These are phyloP conservation scores for Globisporangium acanthophoron DNA, from an alignment of 352 stramenopile genomes.

Conservation along the genomic window DNA sequence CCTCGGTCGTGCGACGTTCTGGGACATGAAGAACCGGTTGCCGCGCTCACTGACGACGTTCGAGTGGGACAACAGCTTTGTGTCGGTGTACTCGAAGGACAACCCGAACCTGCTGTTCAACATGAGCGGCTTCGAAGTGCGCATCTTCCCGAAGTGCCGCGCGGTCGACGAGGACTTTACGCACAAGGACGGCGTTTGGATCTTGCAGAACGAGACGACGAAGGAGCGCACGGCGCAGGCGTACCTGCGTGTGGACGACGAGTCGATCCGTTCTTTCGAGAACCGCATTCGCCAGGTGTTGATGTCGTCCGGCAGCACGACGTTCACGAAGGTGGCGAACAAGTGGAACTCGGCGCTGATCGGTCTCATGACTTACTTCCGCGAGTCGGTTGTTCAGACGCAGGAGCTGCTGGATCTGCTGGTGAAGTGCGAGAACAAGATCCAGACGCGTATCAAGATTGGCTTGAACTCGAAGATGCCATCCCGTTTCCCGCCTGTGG, in stretches of 20 bases:
- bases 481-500: constrained; percentile 97
- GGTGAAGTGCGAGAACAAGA: constrained; percentile 99
- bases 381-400: constrained; percentile 99
- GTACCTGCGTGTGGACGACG: constrained; percentile 95
- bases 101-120: constrained; percentile 99
- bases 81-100: constrained; percentile 99
- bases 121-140: constrained; percentile 99
- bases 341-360: constrained; percentile 97
- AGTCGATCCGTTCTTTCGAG: constrained; percentile 95
- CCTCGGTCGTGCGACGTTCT: constrained; percentile 98
- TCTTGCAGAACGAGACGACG: constrained; percentile 98
- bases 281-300: constrained; percentile 99
- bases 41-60: constrained; percentile 98
- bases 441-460: constrained; percentile 99
- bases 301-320: constrained; percentile 99
- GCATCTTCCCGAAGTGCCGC: constrained; percentile 91
- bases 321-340: constrained; percentile 99
- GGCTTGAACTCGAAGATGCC: constrained; percentile 99
- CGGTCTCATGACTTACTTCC: constrained; percentile 99
- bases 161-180: constrained; percentile 90
- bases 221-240: constrained; percentile 99
- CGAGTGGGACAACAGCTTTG: constrained; percentile 99
- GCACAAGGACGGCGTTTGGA: constrained; percentile 99
- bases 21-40: constrained; percentile 99
- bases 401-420: constrained; percentile 99